These are phyloP conservation scores for Mycosarcoma mackinlayi DNA, from an alignment of 1,284 basidiomycete genomes.

Conservation along the genomic window DNA sequence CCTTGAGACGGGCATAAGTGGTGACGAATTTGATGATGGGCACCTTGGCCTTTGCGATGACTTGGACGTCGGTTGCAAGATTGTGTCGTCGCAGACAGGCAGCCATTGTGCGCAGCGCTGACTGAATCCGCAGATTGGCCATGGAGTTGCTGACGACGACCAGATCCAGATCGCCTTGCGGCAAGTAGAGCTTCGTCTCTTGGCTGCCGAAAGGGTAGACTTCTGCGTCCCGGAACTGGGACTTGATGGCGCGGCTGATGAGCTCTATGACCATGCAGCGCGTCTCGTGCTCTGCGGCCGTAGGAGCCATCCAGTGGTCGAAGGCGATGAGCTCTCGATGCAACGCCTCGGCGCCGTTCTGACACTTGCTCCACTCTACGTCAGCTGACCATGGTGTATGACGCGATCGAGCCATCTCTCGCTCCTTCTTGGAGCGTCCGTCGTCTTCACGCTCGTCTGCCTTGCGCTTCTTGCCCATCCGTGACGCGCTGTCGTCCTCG, in stretches of 20 bases:
- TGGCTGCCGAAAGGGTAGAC: constrained; percentile 92
- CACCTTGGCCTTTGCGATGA: constrained; percentile 89
- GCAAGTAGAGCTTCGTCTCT: constrained; percentile 93
- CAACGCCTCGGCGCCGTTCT: constrained; percentile 75
- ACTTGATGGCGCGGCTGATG: constrained; percentile 77
- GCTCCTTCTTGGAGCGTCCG: constrained; percentile 74
- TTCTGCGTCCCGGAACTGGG: constrained; percentile 80
- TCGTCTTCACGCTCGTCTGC: constrained; percentile 55
- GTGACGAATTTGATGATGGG: constrained; percentile 94
- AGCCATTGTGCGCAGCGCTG: constrained; percentile 69
- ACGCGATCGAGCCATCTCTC: constrained; percentile 74
- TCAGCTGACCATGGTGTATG: constrained; percentile 81
- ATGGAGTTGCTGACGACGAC: constrained; percentile 71
- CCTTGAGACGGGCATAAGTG: constrained; percentile 71
- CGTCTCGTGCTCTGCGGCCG: constrained; percentile 83
- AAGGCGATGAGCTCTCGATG: constrained; percentile 74
- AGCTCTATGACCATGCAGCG: constrained; percentile 80
- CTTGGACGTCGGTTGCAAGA: constrained; percentile 75
- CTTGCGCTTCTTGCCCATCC: constrained; percentile 56
- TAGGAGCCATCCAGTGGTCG: constrained; percentile 86
- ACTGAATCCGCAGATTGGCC: constrained; percentile 66
- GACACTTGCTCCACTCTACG: constrained; percentile 82
- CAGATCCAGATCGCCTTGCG: constrained; percentile 77
- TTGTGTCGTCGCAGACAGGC: constrained; percentile 70
- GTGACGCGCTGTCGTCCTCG: constrained; percentile 13